Conservation (phyloP, 192 early-diverging fungal species). For the Gamsiella multidivaricata region DNA sequence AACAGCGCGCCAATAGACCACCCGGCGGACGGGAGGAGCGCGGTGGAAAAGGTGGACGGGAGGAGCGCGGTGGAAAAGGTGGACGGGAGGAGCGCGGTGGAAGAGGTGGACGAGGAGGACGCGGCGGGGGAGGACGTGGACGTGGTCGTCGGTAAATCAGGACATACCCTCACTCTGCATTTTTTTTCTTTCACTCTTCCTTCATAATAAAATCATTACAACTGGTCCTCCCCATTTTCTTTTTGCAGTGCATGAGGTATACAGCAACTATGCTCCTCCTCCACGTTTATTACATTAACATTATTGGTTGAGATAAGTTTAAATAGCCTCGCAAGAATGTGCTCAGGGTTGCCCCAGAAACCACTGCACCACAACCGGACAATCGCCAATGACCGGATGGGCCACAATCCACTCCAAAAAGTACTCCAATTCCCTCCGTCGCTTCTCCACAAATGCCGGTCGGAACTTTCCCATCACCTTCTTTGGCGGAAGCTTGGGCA, state of each 20-base stretch:
- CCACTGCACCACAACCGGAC: slow-evolving; percentile 61
- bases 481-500: slow-evolving; percentile 65
- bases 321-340: too few relatives aligned
- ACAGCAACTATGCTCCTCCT: too few relatives aligned
- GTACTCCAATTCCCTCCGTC: slow-evolving; percentile 62
- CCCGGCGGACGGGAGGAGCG: slow-evolving; percentile 34
- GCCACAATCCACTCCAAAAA: slow-evolving; percentile 65
- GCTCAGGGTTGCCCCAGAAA: slow-evolving; percentile 35
- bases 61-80: slow-evolving; percentile 4
- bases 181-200: too few relatives aligned
- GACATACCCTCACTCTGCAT: slow-evolving; percentile 4
- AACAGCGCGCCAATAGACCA: slow-evolving; percentile 11
- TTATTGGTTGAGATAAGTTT: too few relatives aligned
- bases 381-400: slow-evolving; percentile 59
- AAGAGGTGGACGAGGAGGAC: not conserved
- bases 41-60: slow-evolving; percentile 20
- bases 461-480: slow-evolving; percentile 61
- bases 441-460: slow-evolving; percentile 62
- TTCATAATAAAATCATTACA: too few relatives aligned
- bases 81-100: not conserved
- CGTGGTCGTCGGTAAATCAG: slow-evolving; percentile 13
- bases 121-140: slow-evolving; percentile 17
- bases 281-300: too few relatives aligned
- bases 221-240: too few relatives aligned
- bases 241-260: too few relatives aligned